phyloP scores from a whole-genome alignment of 2,329 filamentous ascomycete genomes.

The Clarireedia sp. region DNA sequence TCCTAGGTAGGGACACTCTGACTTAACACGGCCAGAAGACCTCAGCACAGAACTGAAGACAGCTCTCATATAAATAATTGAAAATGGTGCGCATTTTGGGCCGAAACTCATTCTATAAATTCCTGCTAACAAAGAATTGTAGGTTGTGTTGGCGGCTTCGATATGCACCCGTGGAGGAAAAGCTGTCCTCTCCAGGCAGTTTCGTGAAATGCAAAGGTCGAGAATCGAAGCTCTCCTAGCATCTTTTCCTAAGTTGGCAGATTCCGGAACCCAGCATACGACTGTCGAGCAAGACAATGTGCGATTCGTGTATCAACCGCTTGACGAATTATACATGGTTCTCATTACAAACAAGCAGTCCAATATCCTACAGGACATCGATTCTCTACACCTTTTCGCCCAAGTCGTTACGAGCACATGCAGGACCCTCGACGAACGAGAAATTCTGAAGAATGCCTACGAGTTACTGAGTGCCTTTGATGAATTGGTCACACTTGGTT shows the following conservation, averaged over 20 bases:
- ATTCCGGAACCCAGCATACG: slow-evolving; percentile 93
- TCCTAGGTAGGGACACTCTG: slow-evolving; percentile 1
- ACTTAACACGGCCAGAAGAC: background rate
- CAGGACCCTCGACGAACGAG: slow-evolving; percentile 89
- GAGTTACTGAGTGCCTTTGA: slow-evolving; percentile 95
- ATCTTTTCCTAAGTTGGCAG: slow-evolving; percentile 94
- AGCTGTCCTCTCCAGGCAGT: slow-evolving; percentile 94
- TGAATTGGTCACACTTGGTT: slow-evolving; percentile 90
- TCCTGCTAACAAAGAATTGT: slow-evolving; percentile 14
- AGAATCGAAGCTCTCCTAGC: slow-evolving; percentile 94
- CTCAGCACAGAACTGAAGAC: slow-evolving; percentile 4
- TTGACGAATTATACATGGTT: slow-evolving; percentile 99
- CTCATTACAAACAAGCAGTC: slow-evolving; percentile 99
- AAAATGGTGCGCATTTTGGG: slow-evolving; percentile 16
- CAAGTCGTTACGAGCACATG: slow-evolving; percentile 96
- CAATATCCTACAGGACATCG: slow-evolving; percentile 98
- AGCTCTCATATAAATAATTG: background rate
- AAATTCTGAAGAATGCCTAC: slow-evolving; percentile 91
- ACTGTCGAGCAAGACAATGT: slow-evolving; percentile 99
- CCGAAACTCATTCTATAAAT: background rate
- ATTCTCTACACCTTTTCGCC: slow-evolving; percentile 93
- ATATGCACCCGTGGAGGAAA: slow-evolving; percentile 98
- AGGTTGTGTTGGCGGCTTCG: slow-evolving; percentile 98
- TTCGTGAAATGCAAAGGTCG: slow-evolving; percentile 94
- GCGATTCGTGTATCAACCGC: slow-evolving; percentile 96